Evolutionary conservation across 2,329 filamentous ascomycete species (phyloP).

Genomic region (Teratosphaeriaceae sp.): DNA sequence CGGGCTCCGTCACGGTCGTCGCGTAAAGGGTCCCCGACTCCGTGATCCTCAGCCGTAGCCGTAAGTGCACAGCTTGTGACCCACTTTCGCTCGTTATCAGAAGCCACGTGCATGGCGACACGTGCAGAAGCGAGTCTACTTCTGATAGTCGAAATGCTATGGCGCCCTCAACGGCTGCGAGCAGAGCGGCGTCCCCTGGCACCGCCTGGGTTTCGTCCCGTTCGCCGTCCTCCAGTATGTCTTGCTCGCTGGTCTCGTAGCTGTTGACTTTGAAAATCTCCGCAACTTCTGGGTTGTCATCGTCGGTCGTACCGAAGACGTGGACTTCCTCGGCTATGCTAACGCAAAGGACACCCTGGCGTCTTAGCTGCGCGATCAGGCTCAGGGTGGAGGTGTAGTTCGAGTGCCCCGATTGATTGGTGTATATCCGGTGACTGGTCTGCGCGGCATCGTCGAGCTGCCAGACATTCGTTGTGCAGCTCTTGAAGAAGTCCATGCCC

Average conservation of each 20-base stretch:
- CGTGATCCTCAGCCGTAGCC: conserved; percentile 7
- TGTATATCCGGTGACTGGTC: not conserved
- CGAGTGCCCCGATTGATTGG: not conserved
- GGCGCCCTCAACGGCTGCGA: conserved; percentile 15
- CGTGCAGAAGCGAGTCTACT: conserved; percentile 1
- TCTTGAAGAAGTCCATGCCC: conserved; percentile 29
- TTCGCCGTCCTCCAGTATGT: too few species aligned
- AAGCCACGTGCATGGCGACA: conserved; percentile 11
- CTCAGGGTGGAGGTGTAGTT: too few species aligned
- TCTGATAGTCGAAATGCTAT: conserved; percentile 8
- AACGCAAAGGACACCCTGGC: too few species aligned
- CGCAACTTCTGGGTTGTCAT: not conserved
- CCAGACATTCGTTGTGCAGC: conserved; percentile 27
- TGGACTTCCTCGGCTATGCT: conserved; percentile 4
- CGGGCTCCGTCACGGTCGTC: not conserved
- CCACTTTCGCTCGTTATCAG: not conserved
- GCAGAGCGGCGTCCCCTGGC: too few species aligned
- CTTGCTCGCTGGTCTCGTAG: too few species aligned
- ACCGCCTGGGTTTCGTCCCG: too few species aligned
- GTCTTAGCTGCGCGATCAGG: too few species aligned
- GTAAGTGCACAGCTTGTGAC: not conserved
- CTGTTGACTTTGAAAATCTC: not conserved
- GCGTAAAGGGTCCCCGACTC: conserved; percentile 9
- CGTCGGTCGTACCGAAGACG: conserved; percentile 7
- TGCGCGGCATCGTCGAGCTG: conserved; percentile 1